phyloP scores from a whole-genome alignment of 331 rosid species.

The Pyracantha coccinea region DNA sequence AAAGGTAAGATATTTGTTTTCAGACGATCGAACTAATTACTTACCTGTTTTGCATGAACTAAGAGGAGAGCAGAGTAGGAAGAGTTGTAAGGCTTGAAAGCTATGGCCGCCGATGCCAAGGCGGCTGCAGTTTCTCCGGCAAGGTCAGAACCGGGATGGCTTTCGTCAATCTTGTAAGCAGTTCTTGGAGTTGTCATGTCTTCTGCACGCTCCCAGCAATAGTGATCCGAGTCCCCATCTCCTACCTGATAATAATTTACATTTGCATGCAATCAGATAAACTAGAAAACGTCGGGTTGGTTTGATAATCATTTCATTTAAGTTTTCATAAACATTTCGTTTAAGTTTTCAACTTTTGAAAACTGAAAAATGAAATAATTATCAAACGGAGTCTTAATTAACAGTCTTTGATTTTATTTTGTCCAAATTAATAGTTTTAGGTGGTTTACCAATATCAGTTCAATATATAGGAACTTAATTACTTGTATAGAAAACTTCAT shows the following conservation, averaged over 20 bases:
- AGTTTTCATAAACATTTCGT: too few relatives aligned
- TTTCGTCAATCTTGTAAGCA: conserved; percentile 60
- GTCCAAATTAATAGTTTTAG: neutral
- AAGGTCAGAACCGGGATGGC: conserved; percentile 77
- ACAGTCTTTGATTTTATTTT: neutral
- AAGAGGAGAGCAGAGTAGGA: conserved; percentile 59
- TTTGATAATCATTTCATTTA: too few relatives aligned
- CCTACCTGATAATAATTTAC: conserved; percentile 43
- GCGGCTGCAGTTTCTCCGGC: conserved; percentile 92
- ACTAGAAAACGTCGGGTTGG: too few relatives aligned
- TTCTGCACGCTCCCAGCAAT: conserved; percentile 82
- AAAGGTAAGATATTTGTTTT: neutral
- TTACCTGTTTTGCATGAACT: conserved; percentile 72
- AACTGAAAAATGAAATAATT: too few relatives aligned
- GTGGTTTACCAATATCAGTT: neutral
- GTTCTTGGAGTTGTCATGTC: conserved; percentile 74
- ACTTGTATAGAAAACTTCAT: too few relatives aligned
- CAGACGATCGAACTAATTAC: neutral
- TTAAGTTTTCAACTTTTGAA: too few relatives aligned
- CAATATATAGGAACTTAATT: too few relatives aligned
- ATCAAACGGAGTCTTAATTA: too few relatives aligned
- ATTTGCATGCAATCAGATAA: too few relatives aligned
- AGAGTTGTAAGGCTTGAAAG: conserved; percentile 65
- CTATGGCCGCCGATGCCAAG: conserved; percentile 68
- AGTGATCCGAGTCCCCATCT: conserved; percentile 78